These are phyloP conservation scores for Paecilomyces sp. DNA, from an alignment of 2,329 filamentous ascomycete species.

Conservation along the genomic window DNA sequence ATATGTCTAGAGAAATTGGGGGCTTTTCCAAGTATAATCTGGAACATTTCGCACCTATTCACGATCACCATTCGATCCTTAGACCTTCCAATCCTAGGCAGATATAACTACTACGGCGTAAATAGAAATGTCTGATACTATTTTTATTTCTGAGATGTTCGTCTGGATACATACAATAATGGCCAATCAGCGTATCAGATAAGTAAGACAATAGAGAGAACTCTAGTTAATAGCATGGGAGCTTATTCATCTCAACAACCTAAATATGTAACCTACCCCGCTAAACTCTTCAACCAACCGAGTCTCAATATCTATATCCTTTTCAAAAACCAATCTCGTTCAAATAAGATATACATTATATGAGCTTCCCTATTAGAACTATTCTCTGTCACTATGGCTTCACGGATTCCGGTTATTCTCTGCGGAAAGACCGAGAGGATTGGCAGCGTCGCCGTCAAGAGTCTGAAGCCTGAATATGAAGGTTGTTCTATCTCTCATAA, in stretches of 20 bases:
- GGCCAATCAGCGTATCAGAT: background rate
- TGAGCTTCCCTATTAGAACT: background rate
- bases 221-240: background rate
- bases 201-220: background rate
- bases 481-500: conserved; percentile 9
- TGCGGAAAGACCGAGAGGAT: conserved; percentile 15
- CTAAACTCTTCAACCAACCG: background rate
- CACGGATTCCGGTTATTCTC: conserved; percentile 7
- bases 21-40: too few species aligned
- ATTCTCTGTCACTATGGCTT: background rate
- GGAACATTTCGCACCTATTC: too few species aligned
- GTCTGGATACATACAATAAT: background rate
- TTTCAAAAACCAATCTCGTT: background rate
- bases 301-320: background rate
- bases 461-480: conserved; percentile 16
- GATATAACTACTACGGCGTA: too few species aligned
- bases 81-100: too few species aligned
- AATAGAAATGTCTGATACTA: too few species aligned
- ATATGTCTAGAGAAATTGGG: too few species aligned
- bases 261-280: background rate
- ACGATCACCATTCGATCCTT: too few species aligned
- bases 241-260: background rate
- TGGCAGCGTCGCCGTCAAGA: conserved; percentile 10
- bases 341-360: background rate
- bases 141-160: too few species aligned